Evolutionary conservation across 768 basidiomycete genomes (phyloP).

Genomic region (Suillus brevipes): DNA sequence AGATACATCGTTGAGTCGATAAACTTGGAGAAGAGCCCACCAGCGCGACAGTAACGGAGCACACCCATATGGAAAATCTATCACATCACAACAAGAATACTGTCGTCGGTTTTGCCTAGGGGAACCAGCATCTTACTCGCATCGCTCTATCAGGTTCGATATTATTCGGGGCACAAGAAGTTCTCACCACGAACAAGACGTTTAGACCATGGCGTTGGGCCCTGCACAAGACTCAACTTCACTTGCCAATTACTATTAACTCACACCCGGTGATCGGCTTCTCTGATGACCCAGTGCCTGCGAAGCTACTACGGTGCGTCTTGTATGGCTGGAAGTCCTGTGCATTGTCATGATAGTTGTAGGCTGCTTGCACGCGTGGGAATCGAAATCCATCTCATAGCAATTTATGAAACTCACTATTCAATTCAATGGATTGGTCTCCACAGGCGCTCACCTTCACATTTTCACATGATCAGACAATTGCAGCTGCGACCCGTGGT

Average conservation of each 20-base stretch:
- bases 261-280: neutral
- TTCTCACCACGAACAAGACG: neutral
- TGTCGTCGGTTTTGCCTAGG: neutral
- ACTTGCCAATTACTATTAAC: neutral
- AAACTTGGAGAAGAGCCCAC: neutral
- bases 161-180: neutral
- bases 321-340: neutral
- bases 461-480: neutral
- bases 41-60: neutral
- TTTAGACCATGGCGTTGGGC: neutral
- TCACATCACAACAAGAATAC: neutral
- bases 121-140: neutral
- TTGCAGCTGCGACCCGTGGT: neutral
- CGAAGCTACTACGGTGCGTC: neutral
- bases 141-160: neutral
- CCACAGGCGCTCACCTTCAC: neutral
- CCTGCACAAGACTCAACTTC: neutral
- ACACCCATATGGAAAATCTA: neutral
- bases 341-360: neutral
- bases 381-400: neutral
- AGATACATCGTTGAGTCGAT: neutral
- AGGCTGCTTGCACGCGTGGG: neutral
- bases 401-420: neutral
- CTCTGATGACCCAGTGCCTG: neutral
- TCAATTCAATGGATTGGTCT: neutral